Base-by-base conservation (phyloP, 495 filamentous ascomycete genomes). In the Annulohypoxylon stygium region DNA sequence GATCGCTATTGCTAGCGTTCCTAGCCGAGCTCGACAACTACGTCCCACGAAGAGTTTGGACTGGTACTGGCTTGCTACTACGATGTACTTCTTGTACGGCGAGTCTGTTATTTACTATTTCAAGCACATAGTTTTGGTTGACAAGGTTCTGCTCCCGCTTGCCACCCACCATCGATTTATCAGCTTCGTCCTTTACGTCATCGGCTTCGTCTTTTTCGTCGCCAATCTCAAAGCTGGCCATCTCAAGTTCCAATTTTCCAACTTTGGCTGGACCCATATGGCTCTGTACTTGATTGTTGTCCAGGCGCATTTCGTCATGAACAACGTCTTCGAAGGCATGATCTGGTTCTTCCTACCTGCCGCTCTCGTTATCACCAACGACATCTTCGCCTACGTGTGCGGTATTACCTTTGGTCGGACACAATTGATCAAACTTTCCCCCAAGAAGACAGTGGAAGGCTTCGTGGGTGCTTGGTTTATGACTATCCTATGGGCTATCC, bases 71-170 rank as follows among this genome's bases (percentile, higher is more conserved):
- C 86, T 99, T 67, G 97, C 93, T n/a, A 92, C 93, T 16, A 96
- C 94, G 63, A 98, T 98, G 96, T 99, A 98, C 84, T 99, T 97
- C 74, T 84, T 99, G 34, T 98, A 99, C 75, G 97, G 97, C 67
- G 97, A 99, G 83, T 97, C 93, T 72, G 95, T 99, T 71, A 96
- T 99, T 68, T 99, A 98, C 83, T 99, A 99, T 81, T 98, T 99
- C 83, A 98, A 98, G 85, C 97, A 98, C 75, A 93, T 99, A 63
- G 88, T 99, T 34, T 81, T 98, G 67, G 93, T 99, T n/a, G 95
- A 98, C 81, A 92, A 90, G 78, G 92, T 98, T 36, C 83, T 99
- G 54, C 85, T 97, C 55, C 95, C 95, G 2, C 91, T 99, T 71
- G 95, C 97, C 30, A 98, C 95, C 6, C 97, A 99, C 81, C 97